These are phyloP conservation scores for Ascoidea asiatica DNA, from an alignment of 805 yeast species.

Conservation along the genomic window DNA sequence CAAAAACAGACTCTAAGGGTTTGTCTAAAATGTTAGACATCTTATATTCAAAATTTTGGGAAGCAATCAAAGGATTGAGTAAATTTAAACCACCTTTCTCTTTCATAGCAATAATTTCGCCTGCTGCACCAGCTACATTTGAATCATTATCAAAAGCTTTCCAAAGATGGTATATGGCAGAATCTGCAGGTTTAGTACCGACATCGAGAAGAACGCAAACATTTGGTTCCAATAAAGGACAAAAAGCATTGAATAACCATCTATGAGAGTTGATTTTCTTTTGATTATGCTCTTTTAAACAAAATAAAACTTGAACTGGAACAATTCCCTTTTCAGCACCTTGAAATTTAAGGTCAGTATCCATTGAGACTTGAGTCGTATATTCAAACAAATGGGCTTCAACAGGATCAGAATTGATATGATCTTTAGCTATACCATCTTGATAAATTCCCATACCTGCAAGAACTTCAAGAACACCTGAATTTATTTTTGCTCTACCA, in stretches of 20 bases:
- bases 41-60: constrained; percentile 92
- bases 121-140: constrained; percentile 98
- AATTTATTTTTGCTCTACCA: constrained; percentile 82
- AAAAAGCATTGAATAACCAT: constrained; percentile 92
- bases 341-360: constrained; percentile 76
- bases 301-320: constrained; percentile 89
- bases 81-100: constrained; percentile 78
- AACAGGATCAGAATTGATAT: constrained; percentile 83
- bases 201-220: constrained; percentile 85
- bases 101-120: constrained; percentile 91
- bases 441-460: constrained; percentile 96
- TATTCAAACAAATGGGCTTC: constrained; percentile 91
- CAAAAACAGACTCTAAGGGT: constrained; percentile 85
- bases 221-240: constrained; percentile 86
- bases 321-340: constrained; percentile 84
- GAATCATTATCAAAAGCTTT: constrained; percentile 94
- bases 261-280: constrained; percentile 95
- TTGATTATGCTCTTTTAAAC: constrained; percentile 83
- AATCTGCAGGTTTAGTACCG: constrained; percentile 90
- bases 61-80: constrained; percentile 84
- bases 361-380: constrained; percentile 89
- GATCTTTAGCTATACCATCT: constrained; percentile 92
- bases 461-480: constrained; percentile 73
- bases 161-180: constrained; percentile 90
- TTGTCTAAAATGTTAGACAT: constrained; percentile 94